Conservation (phyloP, 495 filamentous ascomycete genomes). For the Aspergillus egyptiacus region DNA sequence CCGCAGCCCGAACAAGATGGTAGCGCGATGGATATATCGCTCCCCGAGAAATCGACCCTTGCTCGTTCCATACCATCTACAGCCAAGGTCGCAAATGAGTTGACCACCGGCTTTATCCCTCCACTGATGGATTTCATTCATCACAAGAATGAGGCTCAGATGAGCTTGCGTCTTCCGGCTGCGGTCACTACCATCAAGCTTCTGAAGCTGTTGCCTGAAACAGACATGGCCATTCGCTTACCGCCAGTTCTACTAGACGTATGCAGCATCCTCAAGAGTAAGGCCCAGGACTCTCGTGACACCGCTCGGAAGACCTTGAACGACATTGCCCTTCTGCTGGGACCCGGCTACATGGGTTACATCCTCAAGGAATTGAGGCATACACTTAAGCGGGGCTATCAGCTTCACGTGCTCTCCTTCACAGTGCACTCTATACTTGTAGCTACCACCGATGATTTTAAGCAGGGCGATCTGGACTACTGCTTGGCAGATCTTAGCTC, state of each 20-base stretch:
- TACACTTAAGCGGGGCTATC: slow-evolving; percentile 76
- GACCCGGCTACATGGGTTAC: slow-evolving; percentile 78
- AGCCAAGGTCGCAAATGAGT: slow-evolving; percentile 65
- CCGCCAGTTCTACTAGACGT: slow-evolving; percentile 84
- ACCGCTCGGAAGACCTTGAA: slow-evolving; percentile 82
- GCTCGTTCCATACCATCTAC: slow-evolving; percentile 60
- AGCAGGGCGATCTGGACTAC: slow-evolving; percentile 82
- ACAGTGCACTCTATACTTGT: slow-evolving; percentile 91
- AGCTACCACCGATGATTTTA: slow-evolving; percentile 61
- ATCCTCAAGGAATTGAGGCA: slow-evolving; percentile 86
- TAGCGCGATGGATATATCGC: slow-evolving; percentile 26
- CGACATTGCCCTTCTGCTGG: slow-evolving; percentile 72
- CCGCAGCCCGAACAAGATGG: slow-evolving; percentile 25
- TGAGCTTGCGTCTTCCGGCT: slow-evolving; percentile 84
- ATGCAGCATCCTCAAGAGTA: slow-evolving; percentile 84
- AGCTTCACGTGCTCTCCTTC: slow-evolving; percentile 91
- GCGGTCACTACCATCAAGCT: slow-evolving; percentile 83
- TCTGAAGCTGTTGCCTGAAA: slow-evolving; percentile 67
- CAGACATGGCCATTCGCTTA: slow-evolving; percentile 63
- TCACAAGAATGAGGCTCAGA: slow-evolving; percentile 86
- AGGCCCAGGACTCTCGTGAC: slow-evolving; percentile 81
- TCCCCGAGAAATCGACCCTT: slow-evolving; percentile 42
- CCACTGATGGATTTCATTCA: slow-evolving; percentile 74
- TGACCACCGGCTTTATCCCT: slow-evolving; percentile 69
- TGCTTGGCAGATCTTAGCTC: slow-evolving; percentile 70